phyloP scores from a whole-genome alignment of 176 grass and related monocot genomes.

The Canna indica region DNA sequence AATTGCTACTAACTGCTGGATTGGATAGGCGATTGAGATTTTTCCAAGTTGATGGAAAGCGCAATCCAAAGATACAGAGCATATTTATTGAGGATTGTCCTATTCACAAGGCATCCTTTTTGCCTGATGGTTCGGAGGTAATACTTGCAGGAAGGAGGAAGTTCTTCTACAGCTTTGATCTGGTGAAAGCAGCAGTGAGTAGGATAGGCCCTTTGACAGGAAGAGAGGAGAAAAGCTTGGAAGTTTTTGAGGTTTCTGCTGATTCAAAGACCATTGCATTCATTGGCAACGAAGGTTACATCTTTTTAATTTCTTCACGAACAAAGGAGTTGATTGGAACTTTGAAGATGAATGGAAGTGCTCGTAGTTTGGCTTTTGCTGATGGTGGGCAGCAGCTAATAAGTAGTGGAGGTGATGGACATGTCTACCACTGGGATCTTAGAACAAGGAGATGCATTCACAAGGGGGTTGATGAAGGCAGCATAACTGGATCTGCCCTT shows the following conservation, averaged over 20 bases:
- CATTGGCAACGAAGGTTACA: slow-evolving; percentile 73
- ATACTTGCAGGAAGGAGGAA: slow-evolving; percentile 66
- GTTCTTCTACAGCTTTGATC: slow-evolving; percentile 79
- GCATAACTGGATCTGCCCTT: slow-evolving; percentile 36
- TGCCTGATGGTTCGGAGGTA: slow-evolving; percentile 69
- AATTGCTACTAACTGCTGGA: slow-evolving; percentile 61
- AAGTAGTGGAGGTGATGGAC: slow-evolving; percentile 61
- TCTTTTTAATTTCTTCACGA: slow-evolving; percentile 69
- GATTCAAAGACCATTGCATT: slow-evolving; percentile 82
- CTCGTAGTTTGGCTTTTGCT: slow-evolving; percentile 55
- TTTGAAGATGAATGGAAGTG: slow-evolving; percentile 80
- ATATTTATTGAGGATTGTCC: slow-evolving; percentile 60
- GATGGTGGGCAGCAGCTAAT: slow-evolving; percentile 50
- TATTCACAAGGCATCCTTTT: slow-evolving; percentile 53
- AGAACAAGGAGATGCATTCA: slow-evolving; percentile 71
- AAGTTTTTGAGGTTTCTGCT: slow-evolving; percentile 70
- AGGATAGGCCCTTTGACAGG: slow-evolving; percentile 63
- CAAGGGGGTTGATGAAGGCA: slow-evolving; percentile 61
- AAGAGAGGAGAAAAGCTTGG: slow-evolving; percentile 68
- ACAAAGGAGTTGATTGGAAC: slow-evolving; percentile 75
- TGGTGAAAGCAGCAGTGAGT: slow-evolving; percentile 50
- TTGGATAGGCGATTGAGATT: slow-evolving; percentile 58
- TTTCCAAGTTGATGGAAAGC: slow-evolving; percentile 75
- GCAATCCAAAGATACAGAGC: slow-evolving; percentile 60
- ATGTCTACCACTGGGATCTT: slow-evolving; percentile 79